Evolutionary conservation across 75 land plant genomes (phyloP).

Genomic region (Pinus taeda): DNA sequence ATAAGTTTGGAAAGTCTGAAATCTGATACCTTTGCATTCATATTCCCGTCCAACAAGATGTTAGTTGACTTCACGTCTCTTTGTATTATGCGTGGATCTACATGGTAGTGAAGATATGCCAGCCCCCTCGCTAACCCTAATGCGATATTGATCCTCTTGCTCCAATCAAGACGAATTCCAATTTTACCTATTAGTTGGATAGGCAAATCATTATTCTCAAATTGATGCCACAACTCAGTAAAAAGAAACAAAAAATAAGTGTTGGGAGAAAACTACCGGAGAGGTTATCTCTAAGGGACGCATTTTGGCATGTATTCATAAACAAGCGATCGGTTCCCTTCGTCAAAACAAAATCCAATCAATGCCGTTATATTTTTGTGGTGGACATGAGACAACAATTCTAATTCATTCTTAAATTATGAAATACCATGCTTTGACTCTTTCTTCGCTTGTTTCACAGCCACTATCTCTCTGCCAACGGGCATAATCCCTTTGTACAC

Average conservation of each 20-base stretch:
- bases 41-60: conserved; percentile 63
- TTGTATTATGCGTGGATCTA: conserved; percentile 82
- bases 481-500: conserved; percentile 61
- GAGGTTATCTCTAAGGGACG: conserved; percentile 58
- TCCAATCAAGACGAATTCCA: conserved; percentile 60
- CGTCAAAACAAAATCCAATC: conserved; percentile 78
- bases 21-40: conserved; percentile 85
- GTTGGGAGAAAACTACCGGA: not conserved
- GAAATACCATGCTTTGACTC: conserved; percentile 68
- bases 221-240: too few species aligned
- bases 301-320: conserved; percentile 81
- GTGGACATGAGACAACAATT: conserved; percentile 82
- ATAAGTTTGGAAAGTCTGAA: conserved; percentile 77
- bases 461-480: conserved; percentile 51
- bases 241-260: too few species aligned
- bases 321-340: conserved; percentile 70
- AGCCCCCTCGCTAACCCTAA: conserved; percentile 76
- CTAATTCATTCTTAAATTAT: conserved; percentile 87
- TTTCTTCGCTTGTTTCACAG: conserved; percentile 76
- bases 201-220: not conserved
- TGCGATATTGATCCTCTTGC: conserved; percentile 51
- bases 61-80: conserved; percentile 70
- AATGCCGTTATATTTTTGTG: conserved; percentile 79
- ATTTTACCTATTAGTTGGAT: conserved; percentile 37
- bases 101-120: conserved; percentile 75